phyloP scores from a whole-genome alignment of 495 filamentous ascomycete genomes.

The Sabuloglossum arenarium region DNA sequence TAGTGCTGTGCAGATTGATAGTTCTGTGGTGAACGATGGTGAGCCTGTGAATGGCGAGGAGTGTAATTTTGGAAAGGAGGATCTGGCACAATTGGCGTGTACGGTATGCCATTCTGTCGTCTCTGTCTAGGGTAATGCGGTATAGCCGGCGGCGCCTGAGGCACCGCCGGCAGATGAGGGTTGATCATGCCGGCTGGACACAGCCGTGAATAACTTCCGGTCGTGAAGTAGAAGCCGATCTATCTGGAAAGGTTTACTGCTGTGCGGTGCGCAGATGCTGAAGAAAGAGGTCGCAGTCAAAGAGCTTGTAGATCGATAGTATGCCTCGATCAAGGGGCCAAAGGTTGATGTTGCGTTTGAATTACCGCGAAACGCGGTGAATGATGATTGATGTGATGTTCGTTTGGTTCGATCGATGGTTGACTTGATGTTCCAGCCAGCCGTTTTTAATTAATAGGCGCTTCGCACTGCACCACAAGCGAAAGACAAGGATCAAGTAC shows the following conservation, averaged over 20 bases:
- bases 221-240: background rate
- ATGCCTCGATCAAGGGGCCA: background rate
- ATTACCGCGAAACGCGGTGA: background rate
- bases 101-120: conserved; percentile 28
- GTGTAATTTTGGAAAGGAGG: conserved; percentile 21
- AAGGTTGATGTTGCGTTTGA: background rate
- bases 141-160: conserved; percentile 34
- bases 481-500: too few relatives aligned
- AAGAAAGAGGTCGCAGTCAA: background rate
- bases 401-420: background rate
- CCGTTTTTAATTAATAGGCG: too few relatives aligned
- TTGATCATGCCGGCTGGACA: conserved; percentile 28
- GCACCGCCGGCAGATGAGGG: conserved; percentile 30
- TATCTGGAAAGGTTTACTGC: background rate
- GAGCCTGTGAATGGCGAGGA: conserved; percentile 15
- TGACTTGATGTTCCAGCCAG: background rate
- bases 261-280: background rate
- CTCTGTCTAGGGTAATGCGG: conserved; percentile 18
- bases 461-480: too few relatives aligned
- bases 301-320: background rate
- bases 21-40: background rate
- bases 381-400: background rate
- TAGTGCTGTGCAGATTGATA: conserved; percentile 2
- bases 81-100: conserved; percentile 23
- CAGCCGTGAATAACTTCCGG: background rate